phyloP scores from a whole-genome alignment of 768 basidiomycete genomes.

The Lentinula sp. region DNA sequence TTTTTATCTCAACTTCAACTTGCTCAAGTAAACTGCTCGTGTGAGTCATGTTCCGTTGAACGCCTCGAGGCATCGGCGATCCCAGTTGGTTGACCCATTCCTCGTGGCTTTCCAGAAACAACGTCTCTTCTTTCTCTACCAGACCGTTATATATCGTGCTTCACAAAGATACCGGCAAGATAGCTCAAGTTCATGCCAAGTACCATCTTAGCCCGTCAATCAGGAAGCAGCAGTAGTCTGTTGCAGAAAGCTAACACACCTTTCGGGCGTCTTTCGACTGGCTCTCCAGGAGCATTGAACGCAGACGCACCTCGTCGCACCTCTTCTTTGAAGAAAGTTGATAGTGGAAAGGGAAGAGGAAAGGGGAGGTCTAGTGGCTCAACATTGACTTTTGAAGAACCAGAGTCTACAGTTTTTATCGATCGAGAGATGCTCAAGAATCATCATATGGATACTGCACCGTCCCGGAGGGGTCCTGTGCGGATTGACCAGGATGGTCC shows the following conservation, averaged over 20 bases:
- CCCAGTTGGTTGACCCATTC: not conserved
- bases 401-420: slow-evolving; percentile 6
- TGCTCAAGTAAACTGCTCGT: not conserved
- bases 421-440: slow-evolving; percentile 7
- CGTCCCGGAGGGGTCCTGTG: slow-evolving; percentile 41
- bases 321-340: not conserved
- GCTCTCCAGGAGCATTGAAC: not conserved
- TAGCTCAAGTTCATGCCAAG: not conserved
- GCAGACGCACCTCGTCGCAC: not conserved
- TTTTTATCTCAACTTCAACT: not conserved
- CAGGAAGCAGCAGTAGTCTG: slow-evolving; percentile 5
- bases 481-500: slow-evolving; percentile 77
- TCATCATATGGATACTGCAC: slow-evolving; percentile 2
- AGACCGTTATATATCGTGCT: not conserved
- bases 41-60: not conserved
- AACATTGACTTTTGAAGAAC: slow-evolving; percentile 5
- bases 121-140: not conserved
- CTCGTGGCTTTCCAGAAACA: not conserved
- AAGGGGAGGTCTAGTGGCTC: not conserved
- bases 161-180: not conserved
- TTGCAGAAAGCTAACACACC: not conserved
- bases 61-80: slow-evolving; percentile 2
- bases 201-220: not conserved
- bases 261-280: not conserved
- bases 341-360: not conserved